A percentile compares a stretch with the other conserved stretches of the same genome.
Conservation (phyloP, 208 protist genomes). For the Porcisia deanei region DNA sequence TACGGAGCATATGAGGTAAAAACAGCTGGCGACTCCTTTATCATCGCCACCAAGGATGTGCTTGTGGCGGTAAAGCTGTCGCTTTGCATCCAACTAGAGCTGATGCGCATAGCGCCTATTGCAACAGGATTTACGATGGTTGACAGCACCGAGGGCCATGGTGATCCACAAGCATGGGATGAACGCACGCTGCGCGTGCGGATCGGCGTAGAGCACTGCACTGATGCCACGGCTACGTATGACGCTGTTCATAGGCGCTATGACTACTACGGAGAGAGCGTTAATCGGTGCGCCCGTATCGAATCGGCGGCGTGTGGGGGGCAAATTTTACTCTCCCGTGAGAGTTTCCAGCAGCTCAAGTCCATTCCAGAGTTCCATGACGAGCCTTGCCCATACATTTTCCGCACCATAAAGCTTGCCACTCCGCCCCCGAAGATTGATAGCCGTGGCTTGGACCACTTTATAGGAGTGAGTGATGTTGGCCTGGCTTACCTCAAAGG, state of each 20-base stretch:
- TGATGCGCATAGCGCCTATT: slow-evolving; percentile 68
- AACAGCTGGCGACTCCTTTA: slow-evolving; percentile 84
- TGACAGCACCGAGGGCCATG: slow-evolving; percentile 49
- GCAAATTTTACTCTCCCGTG: slow-evolving; percentile 77
- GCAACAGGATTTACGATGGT: slow-evolving; percentile 67
- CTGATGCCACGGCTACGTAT: slow-evolving; percentile 59
- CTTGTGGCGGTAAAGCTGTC: slow-evolving; percentile 68
- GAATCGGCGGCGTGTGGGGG: slow-evolving; percentile 69
- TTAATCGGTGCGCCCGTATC: slow-evolving; percentile 87
- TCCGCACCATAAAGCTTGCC: slow-evolving; percentile 47
- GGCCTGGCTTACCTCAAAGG: slow-evolving; percentile 52
- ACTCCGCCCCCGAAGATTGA: slow-evolving; percentile 34
- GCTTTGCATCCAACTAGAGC: slow-evolving; percentile 71
- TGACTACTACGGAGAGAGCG: slow-evolving; percentile 91
- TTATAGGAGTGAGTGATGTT: slow-evolving; percentile 56
- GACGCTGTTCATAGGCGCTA: slow-evolving; percentile 66
- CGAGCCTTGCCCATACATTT: slow-evolving; percentile 51
- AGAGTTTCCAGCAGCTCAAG: slow-evolving; percentile 63
- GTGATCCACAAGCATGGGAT: slow-evolving; percentile 41
- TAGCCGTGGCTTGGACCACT: slow-evolving; percentile 49
- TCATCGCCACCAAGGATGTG: slow-evolving; percentile 72
- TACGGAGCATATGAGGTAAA: slow-evolving; percentile 85
- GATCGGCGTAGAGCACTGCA: slow-evolving; percentile 79
- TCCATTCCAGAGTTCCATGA: slow-evolving; percentile 52
- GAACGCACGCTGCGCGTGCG: slow-evolving; percentile 55